Base-by-base conservation (phyloP, 352 stramenopile genomes). In the Globisporangium cederbergense region DNA sequence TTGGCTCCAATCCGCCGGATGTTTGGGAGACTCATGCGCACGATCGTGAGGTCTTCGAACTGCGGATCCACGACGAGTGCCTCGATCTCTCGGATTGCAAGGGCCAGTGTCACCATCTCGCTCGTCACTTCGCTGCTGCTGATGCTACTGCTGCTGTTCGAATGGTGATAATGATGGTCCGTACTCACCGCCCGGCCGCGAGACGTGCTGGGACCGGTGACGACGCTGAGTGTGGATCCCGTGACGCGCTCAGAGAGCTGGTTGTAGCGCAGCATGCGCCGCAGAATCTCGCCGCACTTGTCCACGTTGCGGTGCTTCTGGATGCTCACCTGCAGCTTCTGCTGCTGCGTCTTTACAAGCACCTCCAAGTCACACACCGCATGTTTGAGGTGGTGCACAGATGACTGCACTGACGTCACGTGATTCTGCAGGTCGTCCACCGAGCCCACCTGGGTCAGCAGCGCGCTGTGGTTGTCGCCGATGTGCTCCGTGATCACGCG, bases 221-320 rank as follows among this genome's bases (percentile, higher is more conserved):
- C 60, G n/a, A 77, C 67, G 30, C 72, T 79, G 11, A 89, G 51
- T 16, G 74, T 65, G 3, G 82, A 81, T 42, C 71, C 56, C 22
- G 78, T 40, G 5, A 89, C 67, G 40, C 71, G 77, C 58, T 89
- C 79, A 1, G 77, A 81, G 0, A 93, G 75, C 61, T 93, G 79
- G 62, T 92, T 81, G 71, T 91, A 94, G 34, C 83, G 85, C 54
- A 96, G 68, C 62, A 94, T 66, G 11, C 72, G 76, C 34, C 83
- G 80, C 53, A 96, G 71, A 54, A 96, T 76, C 30, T 91, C 79
- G 50, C 75, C 71, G 50, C 85, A 93, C 45, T 82, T 75, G 67
- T 96, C 81, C 11, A 94, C 76, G 61, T 93, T 91, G 62, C 83
- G 79, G 64, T 92, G 83, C 60, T 88, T 83, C 53, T 86, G 80